Base-by-base conservation (phyloP, 2,329 filamentous ascomycete species). In the Coniochaeta sp. region DNA sequence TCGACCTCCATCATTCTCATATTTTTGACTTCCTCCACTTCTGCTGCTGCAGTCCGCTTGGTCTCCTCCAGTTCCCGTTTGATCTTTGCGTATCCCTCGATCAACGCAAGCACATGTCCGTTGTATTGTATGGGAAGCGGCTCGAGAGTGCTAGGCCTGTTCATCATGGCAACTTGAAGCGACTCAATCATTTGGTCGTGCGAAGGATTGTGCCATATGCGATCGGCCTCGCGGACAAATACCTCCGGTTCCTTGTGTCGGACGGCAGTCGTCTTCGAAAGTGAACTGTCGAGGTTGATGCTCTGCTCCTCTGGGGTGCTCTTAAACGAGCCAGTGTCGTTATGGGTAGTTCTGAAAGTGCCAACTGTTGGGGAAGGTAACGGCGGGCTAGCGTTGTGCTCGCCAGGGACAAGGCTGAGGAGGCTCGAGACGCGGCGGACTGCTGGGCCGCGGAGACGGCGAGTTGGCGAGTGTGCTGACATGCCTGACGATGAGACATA, bases 131-230 rank as follows among this genome's bases (percentile, higher is more conserved):
- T 58, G 1, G 77, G 74, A 1, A 81, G 68, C 1, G 74, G 71
- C 7, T 69, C 65, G 42, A 62, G 36, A 3, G 72, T 59, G 22
- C 69, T 62, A 9, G 70, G 65, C 54, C 67, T 72, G 24, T 70
- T 71, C 73, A 80, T 78, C 65, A 80, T 70, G 9, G 64, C 67
- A 5, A 73, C 72, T 50, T 75, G 74, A n/a, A 81, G 67, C 0
- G 73, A 65, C 61, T 80, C 78, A 17, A 75, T 71, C 68, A 81
- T 75, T 64, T 78, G 75, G 44, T 75, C 68, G 38, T 79, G 58
- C 8, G 72, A 76, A 7, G 77, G 77, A n/a, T 72, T 75, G 57
- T 77, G 71, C 69, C 74, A 75, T 2, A 67, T 62, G 22, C 65
- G 34, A 14, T 57, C 55, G 2, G 34, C 34, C 22, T 57, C 55